A percentile compares a stretch with the other conserved stretches of the same genome.
phyloP scores from a whole-genome alignment of 495 filamentous ascomycete species.

The Tuber calosporum region DNA sequence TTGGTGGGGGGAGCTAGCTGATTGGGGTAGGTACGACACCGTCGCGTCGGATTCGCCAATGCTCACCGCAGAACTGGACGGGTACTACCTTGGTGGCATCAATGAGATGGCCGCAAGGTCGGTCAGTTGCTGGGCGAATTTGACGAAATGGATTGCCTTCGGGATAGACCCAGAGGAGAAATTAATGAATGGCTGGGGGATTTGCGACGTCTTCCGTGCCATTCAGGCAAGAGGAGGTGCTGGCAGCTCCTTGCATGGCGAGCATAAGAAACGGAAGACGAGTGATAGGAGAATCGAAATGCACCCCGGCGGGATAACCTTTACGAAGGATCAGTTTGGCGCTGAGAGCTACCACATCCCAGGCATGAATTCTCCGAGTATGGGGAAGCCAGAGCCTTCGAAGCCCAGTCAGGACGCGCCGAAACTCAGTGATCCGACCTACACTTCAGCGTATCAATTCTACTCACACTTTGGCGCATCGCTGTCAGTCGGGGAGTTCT shows the following conservation, averaged over 20 bases:
- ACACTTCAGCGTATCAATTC: slow-evolving; percentile 32
- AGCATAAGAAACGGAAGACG: not conserved
- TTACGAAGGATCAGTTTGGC: slow-evolving; percentile 29
- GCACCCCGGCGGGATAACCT: slow-evolving; percentile 15
- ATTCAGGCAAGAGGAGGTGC: slow-evolving; percentile 34
- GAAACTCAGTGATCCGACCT: slow-evolving; percentile 22
- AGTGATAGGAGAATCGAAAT: not conserved
- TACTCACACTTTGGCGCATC: slow-evolving; percentile 36
- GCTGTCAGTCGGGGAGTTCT: slow-evolving; percentile 23
- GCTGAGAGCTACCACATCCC: slow-evolving; percentile 34
- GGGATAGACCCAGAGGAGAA: slow-evolving; percentile 34
- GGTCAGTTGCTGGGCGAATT: slow-evolving; percentile 37
- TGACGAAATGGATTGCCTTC: slow-evolving; percentile 35
- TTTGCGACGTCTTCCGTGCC: slow-evolving; percentile 41
- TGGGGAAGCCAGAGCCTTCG: not conserved
- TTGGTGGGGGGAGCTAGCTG: not conserved
- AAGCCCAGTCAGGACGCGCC: not conserved
- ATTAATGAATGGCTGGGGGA: slow-evolving; percentile 28
- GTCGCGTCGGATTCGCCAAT: slow-evolving; percentile 33
- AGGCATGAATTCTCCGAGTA: not conserved
- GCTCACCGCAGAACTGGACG: slow-evolving; percentile 32
- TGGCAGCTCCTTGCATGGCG: slow-evolving; percentile 9
- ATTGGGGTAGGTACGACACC: slow-evolving; percentile 14
- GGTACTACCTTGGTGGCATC: slow-evolving; percentile 38
- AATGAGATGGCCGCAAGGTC: slow-evolving; percentile 37